Evolutionary conservation across 345 rosid species (phyloP), one percentile per base, ranked within the genome.

Genomic region (Ricinus communis): DNA sequence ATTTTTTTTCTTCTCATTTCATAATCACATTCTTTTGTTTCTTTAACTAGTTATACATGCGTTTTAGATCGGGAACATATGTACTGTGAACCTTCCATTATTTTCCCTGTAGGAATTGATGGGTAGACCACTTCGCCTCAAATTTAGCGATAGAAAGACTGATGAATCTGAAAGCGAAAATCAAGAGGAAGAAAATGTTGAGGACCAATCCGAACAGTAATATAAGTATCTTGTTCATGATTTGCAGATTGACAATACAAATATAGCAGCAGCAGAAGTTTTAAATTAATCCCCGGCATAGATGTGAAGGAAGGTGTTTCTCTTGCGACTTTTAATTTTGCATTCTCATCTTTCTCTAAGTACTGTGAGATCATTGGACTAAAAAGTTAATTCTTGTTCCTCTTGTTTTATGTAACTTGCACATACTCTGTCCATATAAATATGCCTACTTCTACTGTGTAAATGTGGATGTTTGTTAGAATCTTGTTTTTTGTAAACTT

Each of bases 51-150:
- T 2, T 5, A 5, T 45, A 45, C 24, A 24, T 22, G 16, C 8
- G 15, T 45, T 16, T 63, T 41, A 51, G 10, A 51, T 50, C 38
- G 24, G 38, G 24, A 54, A 28, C 40, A 31, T 5, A 45, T 38
- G 13, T 19, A 12, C 5, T 13, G n/a, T 68, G 40, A 62, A 54
- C 38, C 5, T 74, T 57, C 75, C n/a, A 21, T 64, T 76, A 22
- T 62, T 67, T 61, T 12, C 75, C 43, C 33, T 77, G 70, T 75
- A 91, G 96, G 93, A 91, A 75, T 77, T 94, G 73, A 87, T 91
- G 97, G 97, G 88, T 21, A 88, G 97, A 18, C 88, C 96, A 47
- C 13, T 94, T 73, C 81, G 75, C 62, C 83, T 94, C 50, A 94
- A 91, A 78, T 76, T 90, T 75, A 88, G 90, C 36, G 79, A 87